Base-by-base conservation (phyloP, 805 yeast genomes). In the Debaryomyces castellii region DNA sequence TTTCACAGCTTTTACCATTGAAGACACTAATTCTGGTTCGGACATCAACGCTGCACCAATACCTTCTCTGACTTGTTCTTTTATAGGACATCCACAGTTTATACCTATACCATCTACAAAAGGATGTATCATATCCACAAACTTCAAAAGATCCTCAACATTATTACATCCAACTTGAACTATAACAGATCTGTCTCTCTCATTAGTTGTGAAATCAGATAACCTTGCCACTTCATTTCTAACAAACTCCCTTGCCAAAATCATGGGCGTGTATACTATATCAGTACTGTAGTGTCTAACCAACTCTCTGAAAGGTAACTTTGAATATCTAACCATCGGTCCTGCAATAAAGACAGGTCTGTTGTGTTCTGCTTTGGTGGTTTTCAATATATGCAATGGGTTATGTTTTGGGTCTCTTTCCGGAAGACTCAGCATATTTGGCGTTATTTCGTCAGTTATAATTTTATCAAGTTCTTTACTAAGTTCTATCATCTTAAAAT, bases 41-140 rank as follows among this genome's bases (percentile, higher is more conserved):
- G 83, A 74, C 88, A 94, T 91, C 46, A 94, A 73, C 0, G 97
- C 97, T 2, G 97, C 97, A 4, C 99, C 99, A 12, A 94, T 91
- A 20, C 98, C 99, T 62, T 90, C 97, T 37, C 96, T 75, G 11
- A 89, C 87, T 63, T 94, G 98, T 52, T 92, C 98, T 51, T 85
- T 86, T 42, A 94, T 90, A 1, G 99, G 99, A 67, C 99, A 94
- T 0, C 99, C 99, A 66, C 98, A 94, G 71, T 94, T 94, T 47
- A 94, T 75, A 0, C 98, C 97, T 35, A 94, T 82, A 0, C 95
- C 99, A 66, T 92, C 97, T 39, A 88, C 91, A 59, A 81, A 89
- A 0, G 96, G 96, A 47, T 80, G 80, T n/a, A 91, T 81, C 90
- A 94, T 83, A 43, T 87, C 89, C 3, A 89, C 89, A 59, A 92